Evolutionary conservation across 345 rosid species (phyloP), one percentile per base, ranked within the genome.

Genomic region (Mangifera indica): DNA sequence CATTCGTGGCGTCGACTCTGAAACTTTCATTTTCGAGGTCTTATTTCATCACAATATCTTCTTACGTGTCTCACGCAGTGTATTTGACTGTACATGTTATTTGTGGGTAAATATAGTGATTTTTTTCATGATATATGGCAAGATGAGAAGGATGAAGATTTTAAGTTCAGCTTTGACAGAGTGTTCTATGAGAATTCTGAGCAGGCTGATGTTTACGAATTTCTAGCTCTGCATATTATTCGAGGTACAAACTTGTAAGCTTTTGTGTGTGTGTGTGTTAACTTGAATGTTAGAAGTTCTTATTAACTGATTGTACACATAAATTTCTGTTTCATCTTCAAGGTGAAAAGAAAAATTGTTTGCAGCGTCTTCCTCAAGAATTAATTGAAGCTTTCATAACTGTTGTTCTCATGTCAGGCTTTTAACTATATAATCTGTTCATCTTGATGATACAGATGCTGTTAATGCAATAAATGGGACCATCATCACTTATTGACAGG

Each of bases 401-500:
- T 5, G 46, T 34, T 37, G 0, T 14, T 13, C 15, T 37, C 45
- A 18, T 63, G 7, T 10, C 29, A 56, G 22, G 57, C 49, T n/a
- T 70, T 67, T 18, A 58, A 67, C 59, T 70, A 1, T 34, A 7
- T 74, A 10, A 2, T 25, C 1, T 51, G 25, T 72, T 18, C 71
- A 11, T 34, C 53, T 51, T 21, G 45, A 46, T 60, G 57, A 75
- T 75, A 69, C 87, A 91, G 92, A 87, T 82, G 91, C 87, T 59
- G 64, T 89, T 21, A 87, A 84, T 63, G 96, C 76, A 40, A 80
- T 81, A 20, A 93, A 91, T 71, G 98, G 98, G 44, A 87, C 93
- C 8, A 85, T 93, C 77, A 93, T 93, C 72, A 86, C 93, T 37
- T 88, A 89, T 24, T 94, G 98, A 69, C 98, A 93, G 96, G 98